A percentile compares a stretch with the other conserved stretches of the same genome.
Conservation (phyloP, 2,329 filamentous ascomycete species). For the Cladosporium sp. region DNA sequence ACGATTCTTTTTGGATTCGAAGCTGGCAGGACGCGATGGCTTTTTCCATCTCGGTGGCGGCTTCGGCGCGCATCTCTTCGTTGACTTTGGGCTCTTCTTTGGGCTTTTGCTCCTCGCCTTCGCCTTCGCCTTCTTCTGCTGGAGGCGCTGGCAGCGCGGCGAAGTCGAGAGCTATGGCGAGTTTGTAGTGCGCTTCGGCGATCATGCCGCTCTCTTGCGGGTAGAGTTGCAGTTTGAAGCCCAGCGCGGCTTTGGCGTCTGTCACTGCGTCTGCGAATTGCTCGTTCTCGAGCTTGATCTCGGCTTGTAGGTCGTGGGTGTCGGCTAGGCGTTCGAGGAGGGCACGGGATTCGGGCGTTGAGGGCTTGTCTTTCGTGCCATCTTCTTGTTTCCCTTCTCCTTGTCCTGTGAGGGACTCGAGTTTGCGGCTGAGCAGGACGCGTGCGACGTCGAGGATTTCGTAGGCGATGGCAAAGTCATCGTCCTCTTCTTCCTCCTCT, state of each 20-base stretch:
- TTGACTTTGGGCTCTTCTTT: conserved; percentile 51
- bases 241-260: conserved; percentile 73
- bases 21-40: conserved; percentile 69
- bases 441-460: conserved; percentile 62
- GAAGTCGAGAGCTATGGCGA: conserved; percentile 92
- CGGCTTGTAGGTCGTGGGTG: conserved; percentile 87
- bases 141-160: conserved; percentile 69
- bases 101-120: conserved; percentile 35
- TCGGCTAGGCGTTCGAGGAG: conserved; percentile 86
- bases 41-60: conserved; percentile 65
- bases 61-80: conserved; percentile 66
- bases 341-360: conserved; percentile 45
- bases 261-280: conserved; percentile 82
- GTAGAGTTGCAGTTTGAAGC: conserved; percentile 74
- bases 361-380: background rate
- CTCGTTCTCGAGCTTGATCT: conserved; percentile 97
- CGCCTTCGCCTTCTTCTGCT: conserved; percentile 36
- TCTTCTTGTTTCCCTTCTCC: too few relatives aligned
- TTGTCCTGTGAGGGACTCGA: conserved; percentile 36
- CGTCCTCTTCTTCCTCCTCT: conserved; percentile 48
- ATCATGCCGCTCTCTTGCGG: conserved; percentile 77
- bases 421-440: conserved; percentile 54
- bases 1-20: conserved; percentile 62
- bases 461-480: conserved; percentile 61
- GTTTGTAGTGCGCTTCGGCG: conserved; percentile 93